phyloP scores from a whole-genome alignment of 345 rosid genomes.

The Alliaria petiolata region DNA sequence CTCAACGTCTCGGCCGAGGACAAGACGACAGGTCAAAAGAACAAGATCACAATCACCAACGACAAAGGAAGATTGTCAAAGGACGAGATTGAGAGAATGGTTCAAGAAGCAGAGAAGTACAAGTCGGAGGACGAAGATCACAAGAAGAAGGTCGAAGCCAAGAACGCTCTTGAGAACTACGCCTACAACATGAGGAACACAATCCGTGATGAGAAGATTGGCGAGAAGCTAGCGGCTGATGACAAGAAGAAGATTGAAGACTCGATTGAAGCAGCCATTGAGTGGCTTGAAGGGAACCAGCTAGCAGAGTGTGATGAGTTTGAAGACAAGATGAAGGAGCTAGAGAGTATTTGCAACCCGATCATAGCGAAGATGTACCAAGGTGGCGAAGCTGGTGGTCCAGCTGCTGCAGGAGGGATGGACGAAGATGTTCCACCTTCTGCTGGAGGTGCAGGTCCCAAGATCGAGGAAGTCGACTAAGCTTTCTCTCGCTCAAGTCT shows the following conservation, averaged over 20 bases:
- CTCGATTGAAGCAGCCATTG: conserved; percentile 60
- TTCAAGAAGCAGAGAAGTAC: conserved; percentile 75
- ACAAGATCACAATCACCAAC: conserved; percentile 73
- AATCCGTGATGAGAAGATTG: conserved; percentile 59
- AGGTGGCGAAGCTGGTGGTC: conserved; percentile 49
- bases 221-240: conserved; percentile 45
- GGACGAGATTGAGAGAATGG: conserved; percentile 80
- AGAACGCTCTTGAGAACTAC: conserved; percentile 55
- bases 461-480: conserved; percentile 63
- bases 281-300: conserved; percentile 65
- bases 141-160: conserved; percentile 69
- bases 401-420: conserved; percentile 33
- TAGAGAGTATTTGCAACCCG: conserved; percentile 68
- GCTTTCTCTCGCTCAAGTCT: not conserved
- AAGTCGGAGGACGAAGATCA: conserved; percentile 71
- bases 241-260: conserved; percentile 85
- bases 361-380: conserved; percentile 80
- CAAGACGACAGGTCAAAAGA: conserved; percentile 71
- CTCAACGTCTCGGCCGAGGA: conserved; percentile 74
- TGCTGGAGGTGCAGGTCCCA: conserved; percentile 51
- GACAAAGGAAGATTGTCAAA: conserved; percentile 72
- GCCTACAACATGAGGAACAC: conserved; percentile 79
- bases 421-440: conserved; percentile 55
- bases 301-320: conserved; percentile 69
- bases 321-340: conserved; percentile 76